Conservation (phyloP, 345 rosid genomes). For the Eucalyptus fibrosa region DNA sequence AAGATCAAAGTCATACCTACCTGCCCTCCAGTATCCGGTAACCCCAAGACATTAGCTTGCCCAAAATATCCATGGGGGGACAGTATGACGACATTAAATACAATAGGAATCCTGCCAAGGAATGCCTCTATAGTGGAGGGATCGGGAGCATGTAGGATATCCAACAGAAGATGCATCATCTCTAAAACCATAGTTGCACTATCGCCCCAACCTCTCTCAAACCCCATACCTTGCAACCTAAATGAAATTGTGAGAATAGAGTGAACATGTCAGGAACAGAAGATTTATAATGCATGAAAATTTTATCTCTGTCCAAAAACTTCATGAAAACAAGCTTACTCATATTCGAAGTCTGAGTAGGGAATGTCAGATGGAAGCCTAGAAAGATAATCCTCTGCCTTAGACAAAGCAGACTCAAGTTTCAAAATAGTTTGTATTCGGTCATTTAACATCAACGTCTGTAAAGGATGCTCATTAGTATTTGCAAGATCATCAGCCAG, state of each 20-base stretch:
- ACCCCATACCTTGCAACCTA: conserved; percentile 88
- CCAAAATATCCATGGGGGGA: conserved; percentile 98
- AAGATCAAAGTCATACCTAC: conserved; percentile 9
- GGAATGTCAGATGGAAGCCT: conserved; percentile 61
- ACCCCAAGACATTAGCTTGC: conserved; percentile 95
- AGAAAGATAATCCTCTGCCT: conserved; percentile 85
- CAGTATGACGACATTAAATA: conserved; percentile 85
- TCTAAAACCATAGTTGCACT: conserved; percentile 59
- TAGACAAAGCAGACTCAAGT: conserved; percentile 51
- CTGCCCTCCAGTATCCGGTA: conserved; percentile 99
- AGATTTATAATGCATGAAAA: background rate
- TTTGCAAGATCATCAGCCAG: background rate
- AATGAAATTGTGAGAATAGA: background rate
- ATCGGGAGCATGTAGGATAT: conserved; percentile 94
- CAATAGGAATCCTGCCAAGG: conserved; percentile 92
- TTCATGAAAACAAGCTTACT: conserved; percentile 4
- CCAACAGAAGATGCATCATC: conserved; percentile 75
- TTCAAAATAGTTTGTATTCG: conserved; percentile 43
- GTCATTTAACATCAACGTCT: conserved; percentile 95
- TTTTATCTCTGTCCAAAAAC: background rate
- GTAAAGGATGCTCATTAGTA: background rate
- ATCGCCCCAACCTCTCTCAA: conserved; percentile 99
- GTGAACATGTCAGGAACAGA: background rate
- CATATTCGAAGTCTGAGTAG: conserved; percentile 65
- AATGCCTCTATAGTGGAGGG: conserved; percentile 82